Percentiles rank a stretch among this genome's conserved stretches.
These are phyloP conservation scores for Cyberlindnera euphorbiiphila DNA, from an alignment of 805 yeast species.

Conservation along the genomic window DNA sequence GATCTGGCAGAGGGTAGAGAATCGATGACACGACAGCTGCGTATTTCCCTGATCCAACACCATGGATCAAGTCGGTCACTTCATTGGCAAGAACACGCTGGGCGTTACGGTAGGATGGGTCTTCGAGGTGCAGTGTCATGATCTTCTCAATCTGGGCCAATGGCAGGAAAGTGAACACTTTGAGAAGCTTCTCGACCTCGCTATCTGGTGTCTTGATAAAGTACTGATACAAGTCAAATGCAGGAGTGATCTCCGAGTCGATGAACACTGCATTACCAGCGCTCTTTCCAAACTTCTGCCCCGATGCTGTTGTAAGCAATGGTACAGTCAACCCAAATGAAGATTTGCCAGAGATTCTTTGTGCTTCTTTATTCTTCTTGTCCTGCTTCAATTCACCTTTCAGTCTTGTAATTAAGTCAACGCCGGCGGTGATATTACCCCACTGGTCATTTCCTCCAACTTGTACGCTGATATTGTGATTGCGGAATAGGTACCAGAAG, in stretches of 20 bases:
- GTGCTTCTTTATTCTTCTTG: slow-evolving; percentile 22
- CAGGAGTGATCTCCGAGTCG: slow-evolving; percentile 66
- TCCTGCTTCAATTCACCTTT: slow-evolving; percentile 24
- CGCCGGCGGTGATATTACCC: slow-evolving; percentile 97
- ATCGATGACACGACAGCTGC: slow-evolving; percentile 66
- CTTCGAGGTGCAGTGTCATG: slow-evolving; percentile 45
- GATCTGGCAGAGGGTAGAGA: slow-evolving; percentile 56
- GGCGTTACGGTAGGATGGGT: slow-evolving; percentile 66
- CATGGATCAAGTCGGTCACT: slow-evolving; percentile 84
- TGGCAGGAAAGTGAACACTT: slow-evolving; percentile 78
- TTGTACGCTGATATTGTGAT: slow-evolving; percentile 63
- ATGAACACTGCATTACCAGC: slow-evolving; percentile 96
- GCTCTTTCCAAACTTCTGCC: slow-evolving; percentile 93
- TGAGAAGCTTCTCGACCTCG: slow-evolving; percentile 64
- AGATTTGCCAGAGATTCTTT: slow-evolving; percentile 20
- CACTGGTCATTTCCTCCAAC: slow-evolving; percentile 98
- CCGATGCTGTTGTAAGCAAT: slow-evolving; percentile 77
- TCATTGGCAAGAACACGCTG: slow-evolving; percentile 79
- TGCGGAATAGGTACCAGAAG: slow-evolving; percentile 71
- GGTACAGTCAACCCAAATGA: slow-evolving; percentile 87
- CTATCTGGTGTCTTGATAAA: slow-evolving; percentile 77
- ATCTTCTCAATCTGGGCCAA: slow-evolving; percentile 50
- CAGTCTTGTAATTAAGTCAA: slow-evolving; percentile 74
- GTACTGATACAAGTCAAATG: slow-evolving; percentile 82
- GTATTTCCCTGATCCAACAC: slow-evolving; percentile 65